Evolutionary conservation across 768 basidiomycete genomes (phyloP).

Genomic region (Tulasnella sp.): DNA sequence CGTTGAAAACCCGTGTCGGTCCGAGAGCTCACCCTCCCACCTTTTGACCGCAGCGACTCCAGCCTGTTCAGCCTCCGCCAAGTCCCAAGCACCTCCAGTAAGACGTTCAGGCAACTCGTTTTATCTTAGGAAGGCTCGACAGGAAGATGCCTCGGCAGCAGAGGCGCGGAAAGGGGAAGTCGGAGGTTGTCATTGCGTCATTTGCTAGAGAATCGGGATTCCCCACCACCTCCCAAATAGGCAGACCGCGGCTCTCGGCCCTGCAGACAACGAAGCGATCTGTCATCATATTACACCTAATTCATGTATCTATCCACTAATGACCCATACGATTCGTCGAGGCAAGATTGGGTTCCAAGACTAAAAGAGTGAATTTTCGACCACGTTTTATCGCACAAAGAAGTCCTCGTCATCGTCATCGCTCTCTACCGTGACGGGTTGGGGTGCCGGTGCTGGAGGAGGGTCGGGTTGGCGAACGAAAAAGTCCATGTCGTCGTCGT

Average conservation of each 20-base stretch:
- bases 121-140: neutral
- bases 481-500: neutral
- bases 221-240: neutral
- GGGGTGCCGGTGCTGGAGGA: neutral
- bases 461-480: neutral
- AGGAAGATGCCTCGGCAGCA: neutral
- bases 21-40: neutral
- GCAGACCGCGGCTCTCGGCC: neutral
- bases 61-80: neutral
- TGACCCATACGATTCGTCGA: neutral
- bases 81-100: neutral
- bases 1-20: neutral
- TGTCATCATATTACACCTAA: neutral
- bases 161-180: neutral
- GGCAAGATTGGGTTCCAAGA: neutral
- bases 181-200: neutral
- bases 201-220: neutral
- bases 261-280: neutral
- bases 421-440: neutral
- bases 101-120: neutral
- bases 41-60: neutral
- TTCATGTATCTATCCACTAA: neutral
- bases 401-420: neutral
- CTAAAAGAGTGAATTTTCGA: neutral
- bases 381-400: neutral